These are phyloP conservation scores for Larix kaempferi DNA, from an alignment of 75 land plant genomes.

Conservation along the genomic window DNA sequence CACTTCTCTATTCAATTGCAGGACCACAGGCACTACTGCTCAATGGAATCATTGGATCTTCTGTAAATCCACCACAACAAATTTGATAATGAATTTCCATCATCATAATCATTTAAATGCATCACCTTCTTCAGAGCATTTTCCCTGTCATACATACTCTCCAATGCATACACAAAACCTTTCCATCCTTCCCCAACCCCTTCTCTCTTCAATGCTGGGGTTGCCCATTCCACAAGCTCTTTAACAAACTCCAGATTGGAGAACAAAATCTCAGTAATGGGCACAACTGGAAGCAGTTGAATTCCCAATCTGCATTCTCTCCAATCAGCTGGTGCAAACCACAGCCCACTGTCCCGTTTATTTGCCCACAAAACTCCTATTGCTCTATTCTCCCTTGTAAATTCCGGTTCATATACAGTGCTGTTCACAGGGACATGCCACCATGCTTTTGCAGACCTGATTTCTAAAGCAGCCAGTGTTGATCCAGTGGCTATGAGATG, in stretches of 20 bases:
- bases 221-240: constrained; percentile 33
- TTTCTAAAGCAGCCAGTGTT: constrained; percentile 70
- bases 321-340: constrained; percentile 30
- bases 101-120: constrained; percentile 18
- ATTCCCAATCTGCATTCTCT: constrained; percentile 34
- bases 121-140: constrained; percentile 12
- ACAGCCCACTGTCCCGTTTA: constrained; percentile 32
- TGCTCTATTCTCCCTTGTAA: constrained; percentile 14
- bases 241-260: constrained; percentile 11
- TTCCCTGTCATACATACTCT: constrained; percentile 15
- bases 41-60: no score
- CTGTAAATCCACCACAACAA: constrained; percentile 33
- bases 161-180: constrained; percentile 34
- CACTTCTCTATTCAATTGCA: no score
- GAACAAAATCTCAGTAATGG: constrained; percentile 30
- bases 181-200: constrained; percentile 32
- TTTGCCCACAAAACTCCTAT: constrained; percentile 36
- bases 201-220: constrained; percentile 13
- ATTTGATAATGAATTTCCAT: constrained; percentile 33
- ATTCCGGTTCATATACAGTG: constrained; percentile 18
- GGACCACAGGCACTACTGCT: no score
- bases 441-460: constrained; percentile 62
- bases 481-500: constrained; percentile 55
- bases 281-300: constrained; percentile 36
- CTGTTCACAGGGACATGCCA: constrained; percentile 71